Evolutionary conservation across 257 asterid species (phyloP).

Genomic region (Penstemon newberryi): DNA sequence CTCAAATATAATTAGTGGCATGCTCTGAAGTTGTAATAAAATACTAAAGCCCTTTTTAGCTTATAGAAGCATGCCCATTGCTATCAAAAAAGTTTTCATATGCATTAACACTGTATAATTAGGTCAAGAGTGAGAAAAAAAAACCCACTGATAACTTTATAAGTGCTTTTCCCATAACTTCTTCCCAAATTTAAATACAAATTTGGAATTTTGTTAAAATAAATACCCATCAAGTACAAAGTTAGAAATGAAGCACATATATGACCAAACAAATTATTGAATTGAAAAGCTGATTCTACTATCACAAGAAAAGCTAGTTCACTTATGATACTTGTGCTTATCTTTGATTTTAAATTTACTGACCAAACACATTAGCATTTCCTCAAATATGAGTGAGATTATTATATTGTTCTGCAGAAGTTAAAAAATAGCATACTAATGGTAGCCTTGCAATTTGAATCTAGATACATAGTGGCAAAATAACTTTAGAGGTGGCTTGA

Average conservation of each 20-base stretch:
- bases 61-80: constrained; percentile 23
- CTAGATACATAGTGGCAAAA: constrained; percentile 11
- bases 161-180: constrained; percentile 20
- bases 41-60: constrained; percentile 21
- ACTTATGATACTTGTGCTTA: constrained; percentile 40
- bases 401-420: background rate
- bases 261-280: constrained; percentile 2
- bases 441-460: constrained; percentile 6
- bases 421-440: background rate
- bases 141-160: constrained; percentile 19
- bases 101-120: constrained; percentile 32
- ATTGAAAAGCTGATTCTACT: constrained; percentile 28
- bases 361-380: constrained; percentile 22
- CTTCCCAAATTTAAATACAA: constrained; percentile 1
- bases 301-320: constrained; percentile 30
- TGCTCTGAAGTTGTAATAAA: background rate
- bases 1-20: constrained; percentile 24
- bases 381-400: background rate
- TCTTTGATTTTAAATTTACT: background rate
- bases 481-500: constrained; percentile 30
- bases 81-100: constrained; percentile 19
- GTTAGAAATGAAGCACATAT: constrained; percentile 8
- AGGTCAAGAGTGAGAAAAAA: constrained; percentile 40
- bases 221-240: constrained; percentile 29
- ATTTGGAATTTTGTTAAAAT: constrained; percentile 17